Conservation (phyloP, 2,329 filamentous ascomycete species). For the Dendrostoma leiphaemia region DNA sequence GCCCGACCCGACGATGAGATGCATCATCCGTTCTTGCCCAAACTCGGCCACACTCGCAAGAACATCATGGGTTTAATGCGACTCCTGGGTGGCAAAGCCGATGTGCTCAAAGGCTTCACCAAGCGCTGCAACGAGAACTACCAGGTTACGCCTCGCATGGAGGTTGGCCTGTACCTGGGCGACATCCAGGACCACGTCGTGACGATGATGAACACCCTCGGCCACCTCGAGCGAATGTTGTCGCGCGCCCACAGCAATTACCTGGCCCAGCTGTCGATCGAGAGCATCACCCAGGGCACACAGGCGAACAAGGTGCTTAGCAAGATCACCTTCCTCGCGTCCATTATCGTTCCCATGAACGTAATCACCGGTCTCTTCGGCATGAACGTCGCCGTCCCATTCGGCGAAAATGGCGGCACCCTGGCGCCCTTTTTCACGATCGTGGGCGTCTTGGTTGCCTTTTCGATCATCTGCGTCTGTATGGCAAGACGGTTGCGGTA, state of each 20-base stretch:
- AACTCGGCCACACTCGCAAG: conserved; percentile 88
- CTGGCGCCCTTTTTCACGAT: conserved; percentile 56
- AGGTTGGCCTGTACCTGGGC: conserved; percentile 93
- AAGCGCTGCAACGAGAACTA: conserved; percentile 99
- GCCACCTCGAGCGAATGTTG: conserved; percentile 97
- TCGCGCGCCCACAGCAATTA: conserved; percentile 94
- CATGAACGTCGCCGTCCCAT: conserved; percentile 82
- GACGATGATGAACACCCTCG: conserved; percentile 96
- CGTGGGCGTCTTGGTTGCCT: conserved; percentile 49
- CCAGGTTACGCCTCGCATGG: conserved; percentile 89
- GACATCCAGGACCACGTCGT: conserved; percentile 99
- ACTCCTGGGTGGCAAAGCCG: conserved; percentile 93
- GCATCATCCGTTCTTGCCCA: conserved; percentile 71
- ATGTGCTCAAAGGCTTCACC: conserved; percentile 94
- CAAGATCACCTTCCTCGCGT: conserved; percentile 93
- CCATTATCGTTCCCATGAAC: conserved; percentile 94
- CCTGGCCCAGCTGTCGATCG: conserved; percentile 88
- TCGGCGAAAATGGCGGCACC: conserved; percentile 45
- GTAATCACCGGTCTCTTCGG: conserved; percentile 84
- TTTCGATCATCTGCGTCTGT: conserved; percentile 46
- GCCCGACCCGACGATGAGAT: conserved; percentile 82
- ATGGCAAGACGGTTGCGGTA: conserved; percentile 44
- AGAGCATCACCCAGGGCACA: conserved; percentile 85
- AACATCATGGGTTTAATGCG: conserved; percentile 93
- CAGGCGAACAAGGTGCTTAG: conserved; percentile 84